A percentile compares a stretch with the other conserved stretches of the same genome.
Evolutionary conservation across 2,329 filamentous ascomycete genomes (phyloP).

Genomic region (Dryadomyces quercivorus): DNA sequence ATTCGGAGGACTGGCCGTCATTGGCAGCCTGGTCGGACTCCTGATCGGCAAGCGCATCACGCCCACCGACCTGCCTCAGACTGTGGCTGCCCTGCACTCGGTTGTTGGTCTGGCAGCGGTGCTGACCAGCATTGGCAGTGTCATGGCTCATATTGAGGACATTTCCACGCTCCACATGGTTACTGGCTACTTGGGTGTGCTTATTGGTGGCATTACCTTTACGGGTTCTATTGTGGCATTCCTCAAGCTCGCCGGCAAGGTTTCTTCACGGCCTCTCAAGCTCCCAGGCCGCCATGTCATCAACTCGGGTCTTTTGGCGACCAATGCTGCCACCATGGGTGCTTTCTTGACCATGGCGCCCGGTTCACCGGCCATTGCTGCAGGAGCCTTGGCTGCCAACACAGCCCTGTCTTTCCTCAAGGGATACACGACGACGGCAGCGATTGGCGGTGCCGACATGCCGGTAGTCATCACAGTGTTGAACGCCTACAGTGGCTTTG

Average conservation of each 20-base stretch:
- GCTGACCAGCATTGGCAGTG: slow-evolving; percentile 76
- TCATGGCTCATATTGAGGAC: slow-evolving; percentile 60
- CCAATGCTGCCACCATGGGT: slow-evolving; percentile 73
- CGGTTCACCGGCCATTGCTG: slow-evolving; percentile 65
- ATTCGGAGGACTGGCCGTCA: slow-evolving; percentile 61
- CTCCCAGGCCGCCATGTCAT: slow-evolving; percentile 65
- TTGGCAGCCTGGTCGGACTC: slow-evolving; percentile 55
- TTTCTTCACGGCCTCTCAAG: slow-evolving; percentile 64
- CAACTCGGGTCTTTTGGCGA: slow-evolving; percentile 61
- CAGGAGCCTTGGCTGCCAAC: slow-evolving; percentile 64
- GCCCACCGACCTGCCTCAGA: slow-evolving; percentile 78
- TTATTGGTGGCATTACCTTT: slow-evolving; percentile 84
- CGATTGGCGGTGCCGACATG: slow-evolving; percentile 91
- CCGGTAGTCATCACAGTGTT: slow-evolving; percentile 82
- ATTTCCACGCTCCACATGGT: slow-evolving; percentile 72
- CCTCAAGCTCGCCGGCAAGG: slow-evolving; percentile 69
- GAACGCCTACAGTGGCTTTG: slow-evolving; percentile 85
- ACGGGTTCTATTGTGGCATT: slow-evolving; percentile 86
- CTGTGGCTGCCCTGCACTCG: slow-evolving; percentile 77
- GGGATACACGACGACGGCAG: slow-evolving; percentile 76
- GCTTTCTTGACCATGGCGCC: slow-evolving; percentile 74
- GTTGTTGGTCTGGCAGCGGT: slow-evolving; percentile 85
- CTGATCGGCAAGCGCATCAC: slow-evolving; percentile 79
- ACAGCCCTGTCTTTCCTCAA: slow-evolving; percentile 71
- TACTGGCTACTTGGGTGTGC: slow-evolving; percentile 72